Percentiles rank a stretch among this genome's conserved stretches.
Evolutionary conservation across 2,329 filamentous ascomycete genomes (phyloP).

Genomic region (Cordyceps tenuipes): DNA sequence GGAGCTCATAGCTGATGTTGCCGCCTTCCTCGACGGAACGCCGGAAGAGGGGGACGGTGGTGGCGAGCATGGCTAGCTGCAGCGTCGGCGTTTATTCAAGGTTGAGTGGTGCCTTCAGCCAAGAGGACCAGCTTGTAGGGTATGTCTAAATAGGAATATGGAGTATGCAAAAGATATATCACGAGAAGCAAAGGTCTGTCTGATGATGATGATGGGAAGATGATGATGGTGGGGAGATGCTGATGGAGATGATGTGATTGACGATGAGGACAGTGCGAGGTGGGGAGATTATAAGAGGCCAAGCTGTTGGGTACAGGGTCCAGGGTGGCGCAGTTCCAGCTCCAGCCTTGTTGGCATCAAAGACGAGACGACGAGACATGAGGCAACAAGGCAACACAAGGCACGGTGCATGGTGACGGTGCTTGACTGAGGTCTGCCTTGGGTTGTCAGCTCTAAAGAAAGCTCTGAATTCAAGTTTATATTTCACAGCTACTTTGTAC

Average conservation of each 20-base stretch:
- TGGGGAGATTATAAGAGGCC: not conserved
- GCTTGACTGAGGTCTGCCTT: too few relatives aligned
- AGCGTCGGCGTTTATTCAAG: not conserved
- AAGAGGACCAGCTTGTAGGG: too few relatives aligned
- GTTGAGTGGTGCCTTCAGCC: not conserved
- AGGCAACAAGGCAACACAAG: too few relatives aligned
- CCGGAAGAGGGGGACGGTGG: not conserved
- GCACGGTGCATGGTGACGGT: too few relatives aligned
- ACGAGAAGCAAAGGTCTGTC: not conserved
- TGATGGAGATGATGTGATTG: too few relatives aligned
- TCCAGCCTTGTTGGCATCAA: not conserved
- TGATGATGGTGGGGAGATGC: not conserved
- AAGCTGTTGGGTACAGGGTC: not conserved
- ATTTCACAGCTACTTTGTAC: too few relatives aligned
- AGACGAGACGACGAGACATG: too few relatives aligned
- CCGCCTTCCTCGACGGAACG: constrained; percentile 7
- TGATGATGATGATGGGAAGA: not conserved
- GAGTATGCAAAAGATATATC: too few relatives aligned
- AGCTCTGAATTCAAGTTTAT: too few relatives aligned
- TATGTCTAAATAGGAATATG: too few relatives aligned
- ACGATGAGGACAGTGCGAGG: not conserved
- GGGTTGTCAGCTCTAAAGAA: too few relatives aligned
- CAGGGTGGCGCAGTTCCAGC: not conserved
- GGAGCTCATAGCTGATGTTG: constrained; percentile 19
- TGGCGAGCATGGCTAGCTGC: not conserved